A percentile compares a stretch with the other conserved stretches of the same genome.
Conservation (phyloP, 257 asterid genomes). For the Solanum chilense region DNA sequence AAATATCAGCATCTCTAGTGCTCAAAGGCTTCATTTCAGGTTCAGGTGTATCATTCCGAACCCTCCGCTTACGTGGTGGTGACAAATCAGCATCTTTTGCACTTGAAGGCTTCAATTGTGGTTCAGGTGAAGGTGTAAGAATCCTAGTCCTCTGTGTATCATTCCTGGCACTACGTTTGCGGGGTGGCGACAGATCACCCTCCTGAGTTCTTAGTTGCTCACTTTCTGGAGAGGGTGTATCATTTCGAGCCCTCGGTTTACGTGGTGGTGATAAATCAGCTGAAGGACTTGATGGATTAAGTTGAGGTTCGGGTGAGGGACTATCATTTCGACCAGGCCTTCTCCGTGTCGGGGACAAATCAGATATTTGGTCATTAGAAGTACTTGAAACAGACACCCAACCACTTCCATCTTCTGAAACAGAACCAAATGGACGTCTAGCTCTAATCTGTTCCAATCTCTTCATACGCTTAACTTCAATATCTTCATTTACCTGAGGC, state of each 20-base stretch:
- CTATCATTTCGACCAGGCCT: constrained; percentile 5
- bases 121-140: not conserved
- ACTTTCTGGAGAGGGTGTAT: not conserved
- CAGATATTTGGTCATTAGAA: constrained; percentile 7
- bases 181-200: constrained; percentile 47
- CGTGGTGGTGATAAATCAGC: constrained; percentile 3
- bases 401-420: constrained; percentile 96
- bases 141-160: not conserved
- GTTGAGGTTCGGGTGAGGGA: constrained; percentile 12
- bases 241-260: not conserved
- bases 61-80: too few species aligned
- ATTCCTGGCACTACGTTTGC: constrained; percentile 19
- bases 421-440: constrained; percentile 52
- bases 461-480: constrained; percentile 77
- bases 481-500: constrained; percentile 77
- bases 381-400: constrained; percentile 52
- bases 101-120: not conserved
- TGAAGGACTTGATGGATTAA: not conserved
- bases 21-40: not conserved
- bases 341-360: constrained; percentile 14
- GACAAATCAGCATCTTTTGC: not conserved
- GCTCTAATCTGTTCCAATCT: constrained; percentile 52
- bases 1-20: constrained; percentile 1
- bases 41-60: too few species aligned
- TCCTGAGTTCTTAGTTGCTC: not conserved